phyloP scores from a whole-genome alignment of 1,284 basidiomycete species.

The Coniferiporia weirii region DNA sequence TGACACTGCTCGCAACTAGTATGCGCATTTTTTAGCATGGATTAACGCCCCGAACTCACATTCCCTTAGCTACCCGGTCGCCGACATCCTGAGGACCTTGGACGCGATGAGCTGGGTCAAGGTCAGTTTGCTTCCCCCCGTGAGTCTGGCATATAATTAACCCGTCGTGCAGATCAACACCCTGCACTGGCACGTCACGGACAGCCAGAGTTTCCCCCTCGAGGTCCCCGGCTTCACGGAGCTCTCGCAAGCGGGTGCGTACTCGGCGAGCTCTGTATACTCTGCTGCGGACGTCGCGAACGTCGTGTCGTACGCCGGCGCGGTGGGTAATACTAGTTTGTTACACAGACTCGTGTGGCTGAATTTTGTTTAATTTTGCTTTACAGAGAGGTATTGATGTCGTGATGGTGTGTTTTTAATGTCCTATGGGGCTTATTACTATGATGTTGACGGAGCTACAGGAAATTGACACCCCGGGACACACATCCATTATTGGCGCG shows the following conservation, averaged over 20 bases:
- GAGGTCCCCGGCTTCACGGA: conserved; percentile 57
- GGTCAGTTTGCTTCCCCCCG: conserved; percentile 35
- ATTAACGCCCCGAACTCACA: not conserved
- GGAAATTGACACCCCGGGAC: conserved; percentile 62
- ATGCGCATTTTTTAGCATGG: conserved; percentile 19
- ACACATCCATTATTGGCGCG: conserved; percentile 39
- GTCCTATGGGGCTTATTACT: not conserved
- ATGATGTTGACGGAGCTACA: conserved; percentile 12
- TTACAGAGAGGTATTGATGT: conserved; percentile 74
- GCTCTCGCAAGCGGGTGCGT: conserved; percentile 63
- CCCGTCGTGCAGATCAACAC: conserved; percentile 46
- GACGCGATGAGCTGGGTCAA: conserved; percentile 88
- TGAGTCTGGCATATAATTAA: conserved; percentile 6
- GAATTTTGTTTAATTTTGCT: not conserved
- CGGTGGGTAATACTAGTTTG: conserved; percentile 37
- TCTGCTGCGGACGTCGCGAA: conserved; percentile 52
- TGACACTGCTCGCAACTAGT: conserved; percentile 71
- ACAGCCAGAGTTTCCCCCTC: conserved; percentile 75
- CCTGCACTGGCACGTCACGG: conserved; percentile 81
- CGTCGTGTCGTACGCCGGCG: conserved; percentile 68
- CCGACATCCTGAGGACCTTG: conserved; percentile 66
- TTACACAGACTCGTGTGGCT: not conserved
- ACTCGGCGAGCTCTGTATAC: conserved; percentile 55
- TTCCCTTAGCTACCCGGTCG: conserved; percentile 52
- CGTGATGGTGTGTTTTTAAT: conserved; percentile 38